phyloP scores from a whole-genome alignment of 2,329 filamentous ascomycete genomes.

The Rutstroemia sp. region DNA sequence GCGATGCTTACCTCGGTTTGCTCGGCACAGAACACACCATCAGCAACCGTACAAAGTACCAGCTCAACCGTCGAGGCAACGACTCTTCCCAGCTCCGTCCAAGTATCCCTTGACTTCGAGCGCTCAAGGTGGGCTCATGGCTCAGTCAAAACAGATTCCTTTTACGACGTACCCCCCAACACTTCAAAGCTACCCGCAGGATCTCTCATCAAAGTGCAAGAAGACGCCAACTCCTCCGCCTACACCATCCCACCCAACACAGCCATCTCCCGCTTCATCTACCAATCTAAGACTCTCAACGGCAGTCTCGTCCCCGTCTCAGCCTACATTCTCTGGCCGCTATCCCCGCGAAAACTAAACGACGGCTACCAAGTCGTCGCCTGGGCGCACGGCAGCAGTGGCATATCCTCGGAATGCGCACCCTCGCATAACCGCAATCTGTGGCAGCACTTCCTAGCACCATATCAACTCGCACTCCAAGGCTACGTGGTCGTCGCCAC shows the following conservation, averaged over 20 bases:
- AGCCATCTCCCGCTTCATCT: slow-evolving; percentile 8
- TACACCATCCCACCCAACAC: not conserved
- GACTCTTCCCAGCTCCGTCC: not conserved
- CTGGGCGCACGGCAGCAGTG: slow-evolving; percentile 36
- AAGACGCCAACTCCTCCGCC: not conserved
- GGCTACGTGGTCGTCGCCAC: slow-evolving; percentile 39
- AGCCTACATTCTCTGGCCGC: not conserved
- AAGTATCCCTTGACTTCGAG: not conserved
- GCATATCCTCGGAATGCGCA: slow-evolving; percentile 32
- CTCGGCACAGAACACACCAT: no score
- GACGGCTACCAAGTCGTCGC: slow-evolving; percentile 2
- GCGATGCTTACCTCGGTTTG: no score
- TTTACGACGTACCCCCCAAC: not conserved
- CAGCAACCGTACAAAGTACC: no score
- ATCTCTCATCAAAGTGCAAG: not conserved
- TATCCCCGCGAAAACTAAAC: not conserved
- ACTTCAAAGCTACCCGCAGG: not conserved
- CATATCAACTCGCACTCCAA: slow-evolving; percentile 34
- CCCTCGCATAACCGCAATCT: slow-evolving; percentile 36
- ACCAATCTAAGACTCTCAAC: not conserved
- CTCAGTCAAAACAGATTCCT: not conserved
- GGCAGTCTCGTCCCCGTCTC: slow-evolving; percentile 1
- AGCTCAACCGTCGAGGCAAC: no score
- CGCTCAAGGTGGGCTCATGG: not conserved
- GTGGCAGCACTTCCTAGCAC: slow-evolving; percentile 34